A percentile compares a stretch with the other conserved stretches of the same genome.
Evolutionary conservation across 2,329 filamentous ascomycete species (phyloP).

Genomic region (Chrysoporthe puriensis): DNA sequence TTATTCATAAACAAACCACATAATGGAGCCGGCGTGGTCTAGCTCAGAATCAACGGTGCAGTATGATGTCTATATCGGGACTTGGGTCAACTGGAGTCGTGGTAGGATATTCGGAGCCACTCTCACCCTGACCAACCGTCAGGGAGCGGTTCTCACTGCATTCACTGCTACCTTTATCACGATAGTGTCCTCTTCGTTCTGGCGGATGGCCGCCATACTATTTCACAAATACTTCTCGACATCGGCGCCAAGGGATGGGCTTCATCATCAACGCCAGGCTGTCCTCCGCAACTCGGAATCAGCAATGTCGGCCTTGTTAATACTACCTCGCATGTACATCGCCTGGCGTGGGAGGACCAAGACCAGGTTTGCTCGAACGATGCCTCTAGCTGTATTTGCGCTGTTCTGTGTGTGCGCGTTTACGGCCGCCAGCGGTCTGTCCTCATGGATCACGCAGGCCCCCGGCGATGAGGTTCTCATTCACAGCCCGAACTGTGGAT

Average conservation of each 20-base stretch:
- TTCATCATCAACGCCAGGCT: constrained; percentile 36
- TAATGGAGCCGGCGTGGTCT: not conserved
- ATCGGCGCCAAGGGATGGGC: constrained; percentile 29
- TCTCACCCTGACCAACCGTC: not conserved
- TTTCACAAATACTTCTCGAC: constrained; percentile 31
- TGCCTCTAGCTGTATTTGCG: not conserved
- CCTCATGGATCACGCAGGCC: not conserved
- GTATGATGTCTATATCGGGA: constrained; percentile 1
- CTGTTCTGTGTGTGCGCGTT: not conserved
- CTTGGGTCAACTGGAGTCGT: constrained; percentile 1
- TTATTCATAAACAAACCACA: not conserved
- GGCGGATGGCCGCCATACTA: constrained; percentile 32
- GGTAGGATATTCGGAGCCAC: constrained; percentile 15
- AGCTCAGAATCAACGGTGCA: not conserved
- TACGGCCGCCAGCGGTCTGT: constrained; percentile 14
- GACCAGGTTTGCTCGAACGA: not conserved
- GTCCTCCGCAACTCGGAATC: constrained; percentile 10
- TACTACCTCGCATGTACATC: not conserved
- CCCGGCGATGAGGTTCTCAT: too few relatives aligned
- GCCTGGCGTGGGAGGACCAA: not conserved
- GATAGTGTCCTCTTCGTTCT: constrained; percentile 31
- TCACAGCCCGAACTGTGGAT: too few relatives aligned
- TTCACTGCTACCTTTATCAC: constrained; percentile 19
- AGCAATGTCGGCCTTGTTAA: not conserved
- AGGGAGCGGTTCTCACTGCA: not conserved